Conservation (phyloP, 2,329 filamentous ascomycete species). For the Paraphoma chrysanthemicola region DNA sequence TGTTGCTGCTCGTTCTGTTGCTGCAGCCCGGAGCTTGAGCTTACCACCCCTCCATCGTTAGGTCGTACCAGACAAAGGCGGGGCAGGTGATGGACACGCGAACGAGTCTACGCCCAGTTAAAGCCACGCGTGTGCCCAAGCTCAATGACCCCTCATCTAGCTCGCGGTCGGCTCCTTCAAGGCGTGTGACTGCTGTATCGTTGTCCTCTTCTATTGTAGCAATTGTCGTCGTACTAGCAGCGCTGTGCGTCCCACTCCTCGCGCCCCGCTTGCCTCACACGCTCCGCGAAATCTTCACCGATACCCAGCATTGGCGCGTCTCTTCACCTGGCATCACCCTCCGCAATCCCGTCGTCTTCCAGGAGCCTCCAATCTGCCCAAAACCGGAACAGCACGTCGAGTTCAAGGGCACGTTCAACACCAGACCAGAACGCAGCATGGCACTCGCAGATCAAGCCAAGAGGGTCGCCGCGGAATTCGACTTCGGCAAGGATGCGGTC, state of each 20-base stretch:
- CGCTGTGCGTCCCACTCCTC: conserved; percentile 33
- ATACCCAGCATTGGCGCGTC: conserved; percentile 30
- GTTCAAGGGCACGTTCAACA: conserved; percentile 44
- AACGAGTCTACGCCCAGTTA: conserved; percentile 1
- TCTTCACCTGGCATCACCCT: conserved; percentile 30
- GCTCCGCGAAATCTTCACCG: conserved; percentile 32
- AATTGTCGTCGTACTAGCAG: conserved; percentile 39
- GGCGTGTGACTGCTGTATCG: conserved; percentile 15
- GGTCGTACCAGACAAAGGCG: conserved; percentile 5
- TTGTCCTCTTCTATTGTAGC: conserved; percentile 34
- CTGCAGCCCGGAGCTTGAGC: conserved; percentile 14
- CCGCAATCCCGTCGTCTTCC: conserved; percentile 33
- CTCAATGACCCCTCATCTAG: conserved; percentile 16
- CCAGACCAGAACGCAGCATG: conserved; percentile 53
- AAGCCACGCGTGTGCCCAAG: conserved; percentile 17
- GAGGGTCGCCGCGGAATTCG: conserved; percentile 83
- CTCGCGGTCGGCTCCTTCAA: conserved; percentile 9
- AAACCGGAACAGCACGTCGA: conserved; percentile 35
- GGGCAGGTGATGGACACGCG: conserved; percentile 6
- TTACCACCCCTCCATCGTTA: conserved; percentile 5
- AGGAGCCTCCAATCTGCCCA: conserved; percentile 36
- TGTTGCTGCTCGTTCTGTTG: conserved; percentile 11
- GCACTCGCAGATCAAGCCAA: conserved; percentile 72
- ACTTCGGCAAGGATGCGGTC: conserved; percentile 79
- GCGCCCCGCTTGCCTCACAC: conserved; percentile 45